Evolutionary conservation across 2,329 filamentous ascomycete species (phyloP).

Genomic region (Zopfia rhizophila): DNA sequence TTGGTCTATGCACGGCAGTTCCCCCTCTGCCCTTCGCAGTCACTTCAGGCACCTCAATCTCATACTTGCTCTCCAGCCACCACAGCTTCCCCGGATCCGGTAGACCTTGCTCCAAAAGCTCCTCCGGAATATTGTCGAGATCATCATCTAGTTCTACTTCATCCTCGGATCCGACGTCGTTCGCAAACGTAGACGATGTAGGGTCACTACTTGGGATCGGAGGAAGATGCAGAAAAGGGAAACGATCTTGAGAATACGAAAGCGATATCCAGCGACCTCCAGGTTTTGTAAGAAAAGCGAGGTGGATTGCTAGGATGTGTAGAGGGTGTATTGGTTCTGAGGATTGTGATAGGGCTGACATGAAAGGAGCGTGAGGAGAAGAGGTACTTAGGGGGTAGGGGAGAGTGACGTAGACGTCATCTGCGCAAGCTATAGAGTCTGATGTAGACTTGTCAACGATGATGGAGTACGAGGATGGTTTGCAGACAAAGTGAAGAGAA

Average conservation of each 20-base stretch:
- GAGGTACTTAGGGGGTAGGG: constrained; percentile 39
- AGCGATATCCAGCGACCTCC: constrained; percentile 52
- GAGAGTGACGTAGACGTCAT: constrained; percentile 41
- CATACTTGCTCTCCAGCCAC: constrained; percentile 47
- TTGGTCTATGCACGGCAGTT: constrained; percentile 44
- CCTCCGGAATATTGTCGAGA: constrained; percentile 35
- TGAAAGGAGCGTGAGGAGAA: constrained; percentile 4
- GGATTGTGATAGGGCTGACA: constrained; percentile 14
- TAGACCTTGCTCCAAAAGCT: constrained; percentile 42
- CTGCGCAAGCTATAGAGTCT: constrained; percentile 50
- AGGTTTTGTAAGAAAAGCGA: constrained; percentile 51
- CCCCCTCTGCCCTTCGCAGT: constrained; percentile 15
- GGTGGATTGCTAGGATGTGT: constrained; percentile 52
- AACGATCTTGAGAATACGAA: constrained; percentile 53
- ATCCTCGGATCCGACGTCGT: constrained; percentile 7
- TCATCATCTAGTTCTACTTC: constrained; percentile 17
- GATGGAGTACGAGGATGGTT: constrained; percentile 39
- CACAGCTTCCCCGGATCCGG: constrained; percentile 51
- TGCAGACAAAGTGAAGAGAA: constrained; percentile 38
- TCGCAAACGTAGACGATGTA: background rate
- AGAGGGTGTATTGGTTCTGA: constrained; percentile 47
- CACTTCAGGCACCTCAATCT: constrained; percentile 36
- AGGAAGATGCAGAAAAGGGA: constrained; percentile 44
- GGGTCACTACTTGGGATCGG: background rate
- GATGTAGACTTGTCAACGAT: constrained; percentile 52